Base-by-base conservation (phyloP, 2,329 filamentous ascomycete genomes). In the Cladobotryum mycophilum region DNA sequence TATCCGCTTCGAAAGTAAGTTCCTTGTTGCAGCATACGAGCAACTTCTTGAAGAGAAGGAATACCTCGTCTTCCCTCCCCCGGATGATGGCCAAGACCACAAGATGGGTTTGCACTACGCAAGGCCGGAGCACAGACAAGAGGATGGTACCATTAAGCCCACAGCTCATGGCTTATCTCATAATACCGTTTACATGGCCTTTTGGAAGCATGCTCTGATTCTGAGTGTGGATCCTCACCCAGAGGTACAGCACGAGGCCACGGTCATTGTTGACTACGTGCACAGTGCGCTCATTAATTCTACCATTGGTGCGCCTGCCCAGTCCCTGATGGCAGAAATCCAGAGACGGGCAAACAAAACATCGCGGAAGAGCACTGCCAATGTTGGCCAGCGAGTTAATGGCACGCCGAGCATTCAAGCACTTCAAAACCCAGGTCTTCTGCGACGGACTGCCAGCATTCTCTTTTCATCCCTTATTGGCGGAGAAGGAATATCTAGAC, bases 151-250 rank as follows among this genome's bases (percentile, higher is more conserved):
- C 5, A 79, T 82, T 64, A 81, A 80, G 61, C 70, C 74, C 22
- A 63, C 72, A 2, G 74, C 78, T 2, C 77, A 81, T 41, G 79
- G 81, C 1, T 68, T 88, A 11, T 89, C 91, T 12, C 84, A 88
- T 56, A 93, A 95, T 63, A 96, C 90, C 0, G 88, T 96, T 15
- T 96, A 95, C 66, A 86, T 91, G 30, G 88, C 91, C 1, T 86
- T 95, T 55, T 99, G 93, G 93, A 93, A 95, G 66, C 88, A 96
- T 61, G 78, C 95, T 41, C 75, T 96, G 53, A 88, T 95, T 55
- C 78, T 97, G 67, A 92, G 89, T 41, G 89, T 95, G 15, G 93
- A 99, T 64, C 92, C 93, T 38, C 91, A 96, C 63, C 90, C 92
- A 1, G 92, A 97, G 63, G 88, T 97, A 34, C 88, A 95, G 55